phyloP scores from a whole-genome alignment of 108 stramenopile genomes.

The Fragilaria radians region DNA sequence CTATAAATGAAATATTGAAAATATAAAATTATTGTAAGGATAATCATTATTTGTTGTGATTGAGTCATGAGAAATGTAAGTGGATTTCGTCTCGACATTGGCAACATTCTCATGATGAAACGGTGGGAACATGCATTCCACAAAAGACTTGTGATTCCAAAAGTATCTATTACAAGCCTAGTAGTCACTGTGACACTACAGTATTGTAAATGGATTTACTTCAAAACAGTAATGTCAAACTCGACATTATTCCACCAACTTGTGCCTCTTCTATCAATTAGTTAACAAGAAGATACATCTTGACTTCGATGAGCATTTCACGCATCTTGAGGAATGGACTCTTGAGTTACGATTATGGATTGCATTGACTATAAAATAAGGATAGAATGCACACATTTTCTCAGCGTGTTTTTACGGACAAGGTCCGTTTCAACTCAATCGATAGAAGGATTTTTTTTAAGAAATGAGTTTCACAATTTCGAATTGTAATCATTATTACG shows the following conservation, averaged over 20 bases:
- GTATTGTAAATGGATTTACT: too few relatives aligned
- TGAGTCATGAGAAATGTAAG: not conserved
- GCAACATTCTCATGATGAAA: not conserved
- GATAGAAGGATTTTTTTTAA: not conserved
- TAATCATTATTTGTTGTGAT: not conserved
- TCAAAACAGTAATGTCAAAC: too few relatives aligned
- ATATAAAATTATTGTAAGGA: not conserved
- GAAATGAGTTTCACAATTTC: not conserved
- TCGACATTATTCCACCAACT: not conserved
- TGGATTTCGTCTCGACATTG: not conserved
- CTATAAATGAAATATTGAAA: not conserved
- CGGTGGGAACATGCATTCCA: not conserved
- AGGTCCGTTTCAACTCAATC: not conserved
- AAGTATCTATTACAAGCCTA: too few relatives aligned
- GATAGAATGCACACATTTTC: not conserved
- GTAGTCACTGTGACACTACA: too few relatives aligned
- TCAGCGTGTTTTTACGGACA: not conserved
- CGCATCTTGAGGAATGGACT: too few relatives aligned
- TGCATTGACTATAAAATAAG: too few relatives aligned
- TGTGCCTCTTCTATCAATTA: too few relatives aligned
- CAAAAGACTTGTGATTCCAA: not conserved
- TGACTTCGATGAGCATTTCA: too few relatives aligned
- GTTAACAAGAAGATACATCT: too few relatives aligned
- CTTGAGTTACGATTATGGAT: too few relatives aligned
- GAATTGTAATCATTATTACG: not conserved